phyloP scores from a whole-genome alignment of 1,284 basidiomycete species.

The Melampsora larici-populina region DNA sequence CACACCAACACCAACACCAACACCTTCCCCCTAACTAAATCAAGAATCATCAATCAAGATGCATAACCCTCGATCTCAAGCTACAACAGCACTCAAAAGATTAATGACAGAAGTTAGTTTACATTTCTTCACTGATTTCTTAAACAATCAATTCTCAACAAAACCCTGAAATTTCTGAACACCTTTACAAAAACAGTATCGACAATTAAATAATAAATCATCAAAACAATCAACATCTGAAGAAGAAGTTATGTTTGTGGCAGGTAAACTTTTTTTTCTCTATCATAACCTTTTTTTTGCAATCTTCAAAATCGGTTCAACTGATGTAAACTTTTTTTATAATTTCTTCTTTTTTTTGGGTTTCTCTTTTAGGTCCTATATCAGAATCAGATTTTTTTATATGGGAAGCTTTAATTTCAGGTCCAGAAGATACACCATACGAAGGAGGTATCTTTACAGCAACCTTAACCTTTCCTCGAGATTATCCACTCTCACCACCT shows the following conservation, averaged over 20 bases:
- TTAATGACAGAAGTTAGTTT: conserved; percentile 31
- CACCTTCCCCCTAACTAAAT: no score
- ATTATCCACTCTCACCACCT: conserved; percentile 93
- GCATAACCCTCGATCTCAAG: conserved; percentile 42
- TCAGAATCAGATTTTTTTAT: conserved; percentile 94
- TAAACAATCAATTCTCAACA: not conserved
- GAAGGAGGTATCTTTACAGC: conserved; percentile 96
- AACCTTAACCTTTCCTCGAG: conserved; percentile 81
- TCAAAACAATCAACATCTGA: conserved; percentile 13
- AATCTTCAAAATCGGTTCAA: not conserved
- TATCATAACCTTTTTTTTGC: not conserved
- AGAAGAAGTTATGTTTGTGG: conserved; percentile 43
- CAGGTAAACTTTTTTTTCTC: conserved; percentile 8
- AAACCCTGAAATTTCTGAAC: not conserved
- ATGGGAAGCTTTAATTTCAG: conserved; percentile 96
- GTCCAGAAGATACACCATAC: conserved; percentile 96
- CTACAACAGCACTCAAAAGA: conserved; percentile 39
- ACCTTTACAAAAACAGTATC: conserved; percentile 15
- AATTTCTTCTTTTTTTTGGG: not conserved
- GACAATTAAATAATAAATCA: conserved; percentile 40
- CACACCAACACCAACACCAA: no score
- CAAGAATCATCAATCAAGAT: conserved; percentile 2
- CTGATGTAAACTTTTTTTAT: not conserved
- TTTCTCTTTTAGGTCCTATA: conserved; percentile 65
- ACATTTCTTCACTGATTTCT: not conserved